Conservation (phyloP, 257 asterid species). For the Paulownia fortunei region DNA sequence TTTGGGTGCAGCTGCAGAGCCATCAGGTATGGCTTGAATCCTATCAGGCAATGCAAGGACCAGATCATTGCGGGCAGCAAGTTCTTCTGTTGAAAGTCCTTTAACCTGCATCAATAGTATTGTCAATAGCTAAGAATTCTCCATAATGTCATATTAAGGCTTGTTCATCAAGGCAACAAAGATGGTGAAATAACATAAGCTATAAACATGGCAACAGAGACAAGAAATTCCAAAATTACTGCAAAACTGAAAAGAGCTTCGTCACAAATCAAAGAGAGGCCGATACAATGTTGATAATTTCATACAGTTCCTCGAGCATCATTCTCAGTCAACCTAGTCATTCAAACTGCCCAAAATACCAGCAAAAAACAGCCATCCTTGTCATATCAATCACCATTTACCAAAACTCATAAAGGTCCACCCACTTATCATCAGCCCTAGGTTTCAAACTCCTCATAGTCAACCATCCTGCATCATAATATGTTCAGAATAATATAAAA, state of each 20-base stretch:
- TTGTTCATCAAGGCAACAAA: background rate
- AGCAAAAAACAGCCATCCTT: background rate
- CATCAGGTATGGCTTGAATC: slow-evolving; percentile 96
- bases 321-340: background rate
- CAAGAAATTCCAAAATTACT: slow-evolving; percentile 7
- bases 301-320: background rate
- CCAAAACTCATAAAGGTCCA: background rate
- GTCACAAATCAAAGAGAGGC: slow-evolving; percentile 19
- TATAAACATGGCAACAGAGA: background rate
- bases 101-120: slow-evolving; percentile 60
- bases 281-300: background rate
- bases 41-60: slow-evolving; percentile 92
- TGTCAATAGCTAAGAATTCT: background rate
- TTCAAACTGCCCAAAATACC: slow-evolving; percentile 6
- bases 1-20: slow-evolving; percentile 85
- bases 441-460: background rate
- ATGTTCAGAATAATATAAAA: background rate
- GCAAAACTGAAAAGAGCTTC: background rate
- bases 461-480: background rate
- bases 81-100: slow-evolving; percentile 89
- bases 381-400: background rate
- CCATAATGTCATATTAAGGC: background rate
- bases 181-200: background rate
- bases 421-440: background rate
- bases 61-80: slow-evolving; percentile 86